Evolutionary conservation across 495 filamentous ascomycete genomes (phyloP).

Genomic region (Penicillium bialowiezense): DNA sequence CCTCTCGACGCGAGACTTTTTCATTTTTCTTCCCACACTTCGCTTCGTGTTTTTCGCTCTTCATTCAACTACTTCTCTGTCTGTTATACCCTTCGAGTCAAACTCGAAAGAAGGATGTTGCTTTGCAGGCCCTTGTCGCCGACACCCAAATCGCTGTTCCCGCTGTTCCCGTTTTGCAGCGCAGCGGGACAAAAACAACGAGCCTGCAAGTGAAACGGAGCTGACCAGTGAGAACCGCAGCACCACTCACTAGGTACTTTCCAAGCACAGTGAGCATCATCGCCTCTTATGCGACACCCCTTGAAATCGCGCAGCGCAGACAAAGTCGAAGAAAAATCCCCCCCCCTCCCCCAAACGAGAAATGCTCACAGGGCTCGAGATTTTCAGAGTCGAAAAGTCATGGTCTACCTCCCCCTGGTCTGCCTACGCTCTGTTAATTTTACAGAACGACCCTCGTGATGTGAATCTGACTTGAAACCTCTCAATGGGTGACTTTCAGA

Average conservation of each 20-base stretch:
- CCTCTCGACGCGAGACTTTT: slow-evolving; percentile 23
- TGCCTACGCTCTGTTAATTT: too few species aligned
- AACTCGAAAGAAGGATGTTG: too few species aligned
- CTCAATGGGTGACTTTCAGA: not conserved
- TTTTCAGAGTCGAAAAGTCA: too few species aligned
- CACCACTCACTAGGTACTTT: not conserved
- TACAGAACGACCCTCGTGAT: too few species aligned
- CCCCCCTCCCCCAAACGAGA: too few species aligned
- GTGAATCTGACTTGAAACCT: too few species aligned
- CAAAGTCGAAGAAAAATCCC: not conserved
- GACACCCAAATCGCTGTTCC: not conserved
- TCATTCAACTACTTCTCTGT: not conserved
- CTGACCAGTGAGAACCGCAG: not conserved
- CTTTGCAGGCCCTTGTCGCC: not conserved
- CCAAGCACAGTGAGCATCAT: not conserved
- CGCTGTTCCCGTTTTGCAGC: not conserved
- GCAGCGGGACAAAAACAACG: not conserved
- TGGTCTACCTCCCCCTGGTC: too few species aligned
- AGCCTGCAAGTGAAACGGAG: not conserved
- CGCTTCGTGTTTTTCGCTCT: slow-evolving; percentile 4
- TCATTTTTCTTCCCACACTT: slow-evolving; percentile 8
- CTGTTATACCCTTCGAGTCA: too few species aligned
- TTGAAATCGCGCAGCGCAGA: not conserved
- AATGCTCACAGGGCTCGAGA: too few species aligned
- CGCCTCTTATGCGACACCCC: not conserved